Conservation (phyloP, 1,284 basidiomycete genomes). For the Wolfiporia cocos region DNA sequence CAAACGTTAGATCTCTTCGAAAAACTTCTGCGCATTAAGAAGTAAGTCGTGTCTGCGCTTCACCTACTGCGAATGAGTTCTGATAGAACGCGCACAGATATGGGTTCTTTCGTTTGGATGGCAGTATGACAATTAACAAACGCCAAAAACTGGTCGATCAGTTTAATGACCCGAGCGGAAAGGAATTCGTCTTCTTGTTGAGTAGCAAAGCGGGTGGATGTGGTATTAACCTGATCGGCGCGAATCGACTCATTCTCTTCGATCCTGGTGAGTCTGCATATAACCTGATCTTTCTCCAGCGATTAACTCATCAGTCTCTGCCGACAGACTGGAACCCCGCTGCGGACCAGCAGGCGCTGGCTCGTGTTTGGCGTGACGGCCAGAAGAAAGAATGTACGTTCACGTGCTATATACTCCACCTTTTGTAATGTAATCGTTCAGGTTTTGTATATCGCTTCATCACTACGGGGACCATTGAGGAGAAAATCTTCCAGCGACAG, state of each 20-base stretch:
- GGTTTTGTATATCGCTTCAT: conserved; percentile 99
- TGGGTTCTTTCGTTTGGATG: conserved; percentile 90
- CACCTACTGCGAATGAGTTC: background rate
- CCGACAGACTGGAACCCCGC: conserved; percentile 93
- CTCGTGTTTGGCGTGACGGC: conserved; percentile 98
- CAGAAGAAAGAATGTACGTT: conserved; percentile 96
- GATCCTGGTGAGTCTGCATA: conserved; percentile 82
- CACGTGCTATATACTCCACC: background rate
- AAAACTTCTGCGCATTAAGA: conserved; percentile 78
- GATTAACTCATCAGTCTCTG: background rate
- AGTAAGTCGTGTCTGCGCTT: conserved; percentile 39
- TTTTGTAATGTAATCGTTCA: conserved; percentile 23
- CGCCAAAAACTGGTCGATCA: conserved; percentile 96
- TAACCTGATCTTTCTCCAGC: background rate
- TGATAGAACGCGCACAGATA: conserved; percentile 48
- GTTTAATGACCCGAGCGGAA: conserved; percentile 94
- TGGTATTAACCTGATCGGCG: conserved; percentile 97
- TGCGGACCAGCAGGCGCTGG: conserved; percentile 96
- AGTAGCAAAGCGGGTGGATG: conserved; percentile 98
- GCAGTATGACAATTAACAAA: conserved; percentile 90
- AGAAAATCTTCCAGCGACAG: conserved; percentile 97
- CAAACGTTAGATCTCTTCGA: conserved; percentile 96
- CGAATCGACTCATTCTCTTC: conserved; percentile 93
- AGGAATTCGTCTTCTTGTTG: conserved; percentile 94
- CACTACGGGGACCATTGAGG: conserved; percentile 96